Evolutionary conservation across 768 basidiomycete species (phyloP), one percentile per base, ranked within the genome.

Genomic region (Leccinum subgranulosum): DNA sequence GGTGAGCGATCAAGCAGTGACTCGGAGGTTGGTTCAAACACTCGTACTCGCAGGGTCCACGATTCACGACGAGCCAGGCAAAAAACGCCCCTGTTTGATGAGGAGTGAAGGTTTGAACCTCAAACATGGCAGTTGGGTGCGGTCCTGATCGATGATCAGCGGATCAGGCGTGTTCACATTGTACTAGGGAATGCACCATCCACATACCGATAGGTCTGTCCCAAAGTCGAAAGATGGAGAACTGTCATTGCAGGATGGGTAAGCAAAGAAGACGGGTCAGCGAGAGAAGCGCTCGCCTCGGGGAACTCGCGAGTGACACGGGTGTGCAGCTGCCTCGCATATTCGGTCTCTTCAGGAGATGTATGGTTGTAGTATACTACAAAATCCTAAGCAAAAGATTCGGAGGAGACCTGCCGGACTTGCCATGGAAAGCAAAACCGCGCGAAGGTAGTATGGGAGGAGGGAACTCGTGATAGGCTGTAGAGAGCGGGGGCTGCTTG

Each of bases 351-450:
- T 15, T 66, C 66, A 4, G 77, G 66, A 36, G 75, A 73, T 17
- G 63, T 66, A 11, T 75, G 81, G 73, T 81, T 81, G 70, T 86
- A 87, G 63, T 88, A 90, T 23, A 88, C 86, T 87, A 51, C 17
- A 29, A 3, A 1, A 43, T n/a, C 6, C 0, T 64, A 2, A 61
- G 66, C 12, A 9, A n/a, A 0, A 7, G 1, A 10, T 19, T 10
- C n/a, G 23, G 39, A 6, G n/a, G n/a, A 41, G 8, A 19, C 10
- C 4, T 11, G 29, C 29, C 29, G 29, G 39, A 49, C 84, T 71
- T 57, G 85, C 87, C 79, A 65, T 90, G 88, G 64, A 90, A 89
- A 69, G 89, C 87, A 60, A 89, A 88, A 1, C 83, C 86, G 51
- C n/a, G 85, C 81, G 50, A 81, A 80, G 31, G n/a, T 41, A 74